phyloP scores from a whole-genome alignment of 805 yeast species.

The Naumovozyma baii region DNA sequence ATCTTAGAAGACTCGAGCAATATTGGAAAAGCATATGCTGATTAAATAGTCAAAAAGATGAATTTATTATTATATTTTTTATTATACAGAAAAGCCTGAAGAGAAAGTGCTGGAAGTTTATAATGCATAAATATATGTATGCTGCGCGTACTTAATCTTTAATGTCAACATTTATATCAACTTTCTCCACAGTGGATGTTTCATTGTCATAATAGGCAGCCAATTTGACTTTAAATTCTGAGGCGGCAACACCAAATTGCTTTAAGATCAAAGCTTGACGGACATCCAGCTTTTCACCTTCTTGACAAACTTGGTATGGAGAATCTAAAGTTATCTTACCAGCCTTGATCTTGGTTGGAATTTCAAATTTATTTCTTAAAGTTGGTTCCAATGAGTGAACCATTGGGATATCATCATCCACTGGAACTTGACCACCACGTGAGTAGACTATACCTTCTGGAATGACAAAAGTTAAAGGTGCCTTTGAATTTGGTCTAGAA shows the following conservation, averaged over 20 bases:
- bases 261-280: constrained; percentile 86
- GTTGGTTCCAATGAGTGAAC: constrained; percentile 93
- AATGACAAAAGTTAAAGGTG: constrained; percentile 75
- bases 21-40: constrained; percentile 22
- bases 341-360: constrained; percentile 81
- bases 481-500: constrained; percentile 77
- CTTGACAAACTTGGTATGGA: constrained; percentile 69
- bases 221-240: constrained; percentile 77
- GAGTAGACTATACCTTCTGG: constrained; percentile 91
- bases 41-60: not conserved
- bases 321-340: constrained; percentile 77
- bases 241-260: constrained; percentile 90
- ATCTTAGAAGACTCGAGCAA: constrained; percentile 12
- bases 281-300: constrained; percentile 77
- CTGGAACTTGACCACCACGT: constrained; percentile 85
- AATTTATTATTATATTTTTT: not conserved
- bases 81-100: not conserved
- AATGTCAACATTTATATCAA: constrained; percentile 29
- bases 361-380: constrained; percentile 75
- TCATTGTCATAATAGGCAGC: constrained; percentile 73
- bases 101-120: too few species aligned
- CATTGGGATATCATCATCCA: constrained; percentile 92
- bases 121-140: too few species aligned
- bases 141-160: too few species aligned
- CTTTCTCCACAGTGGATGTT: constrained; percentile 25